Percentiles rank a stretch among this genome's conserved stretches.
Evolutionary conservation across 2,329 filamentous ascomycete genomes (phyloP).

Genomic region (Taxawa tesnikishii): DNA sequence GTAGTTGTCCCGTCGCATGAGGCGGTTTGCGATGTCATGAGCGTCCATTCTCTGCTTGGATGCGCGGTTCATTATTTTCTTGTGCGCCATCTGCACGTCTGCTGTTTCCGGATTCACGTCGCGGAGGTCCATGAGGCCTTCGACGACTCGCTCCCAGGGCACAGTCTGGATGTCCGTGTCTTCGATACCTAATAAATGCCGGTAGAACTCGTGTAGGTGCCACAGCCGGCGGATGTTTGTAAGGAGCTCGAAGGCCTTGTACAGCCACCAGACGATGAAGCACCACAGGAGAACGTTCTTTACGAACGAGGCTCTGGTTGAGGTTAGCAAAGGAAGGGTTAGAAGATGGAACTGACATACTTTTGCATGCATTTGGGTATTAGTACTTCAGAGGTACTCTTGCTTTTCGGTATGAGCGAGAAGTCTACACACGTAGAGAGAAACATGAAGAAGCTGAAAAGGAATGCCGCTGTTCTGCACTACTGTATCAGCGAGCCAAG

Average conservation of each 20-base stretch:
- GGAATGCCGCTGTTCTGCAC: constrained; percentile 64
- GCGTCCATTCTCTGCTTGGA: constrained; percentile 92
- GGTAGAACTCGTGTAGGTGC: constrained; percentile 76
- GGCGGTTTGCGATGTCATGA: constrained; percentile 88
- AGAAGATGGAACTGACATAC: constrained; percentile 11
- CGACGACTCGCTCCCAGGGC: constrained; percentile 85
- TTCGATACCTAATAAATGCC: constrained; percentile 69
- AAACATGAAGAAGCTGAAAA: constrained; percentile 72
- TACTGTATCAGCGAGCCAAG: not conserved
- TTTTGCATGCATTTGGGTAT: constrained; percentile 60
- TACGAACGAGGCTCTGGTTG: constrained; percentile 52
- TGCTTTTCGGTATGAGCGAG: constrained; percentile 53
- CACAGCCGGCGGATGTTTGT: constrained; percentile 61
- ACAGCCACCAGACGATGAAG: constrained; percentile 75
- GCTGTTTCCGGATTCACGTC: constrained; percentile 77
- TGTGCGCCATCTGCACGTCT: not conserved
- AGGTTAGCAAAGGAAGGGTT: not conserved
- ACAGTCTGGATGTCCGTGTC: constrained; percentile 85
- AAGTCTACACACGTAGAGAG: constrained; percentile 81
- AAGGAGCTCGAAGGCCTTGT: constrained; percentile 62
- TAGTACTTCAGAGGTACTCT: constrained; percentile 46
- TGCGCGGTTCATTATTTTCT: constrained; percentile 33
- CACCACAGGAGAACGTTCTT: constrained; percentile 75
- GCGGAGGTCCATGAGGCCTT: constrained; percentile 68
- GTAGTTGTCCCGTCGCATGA: constrained; percentile 97